Percentiles rank a stretch among this genome's conserved stretches.
These are phyloP conservation scores for Fusarium albidum DNA, from an alignment of 2,329 filamentous ascomycete genomes.

Conservation along the genomic window DNA sequence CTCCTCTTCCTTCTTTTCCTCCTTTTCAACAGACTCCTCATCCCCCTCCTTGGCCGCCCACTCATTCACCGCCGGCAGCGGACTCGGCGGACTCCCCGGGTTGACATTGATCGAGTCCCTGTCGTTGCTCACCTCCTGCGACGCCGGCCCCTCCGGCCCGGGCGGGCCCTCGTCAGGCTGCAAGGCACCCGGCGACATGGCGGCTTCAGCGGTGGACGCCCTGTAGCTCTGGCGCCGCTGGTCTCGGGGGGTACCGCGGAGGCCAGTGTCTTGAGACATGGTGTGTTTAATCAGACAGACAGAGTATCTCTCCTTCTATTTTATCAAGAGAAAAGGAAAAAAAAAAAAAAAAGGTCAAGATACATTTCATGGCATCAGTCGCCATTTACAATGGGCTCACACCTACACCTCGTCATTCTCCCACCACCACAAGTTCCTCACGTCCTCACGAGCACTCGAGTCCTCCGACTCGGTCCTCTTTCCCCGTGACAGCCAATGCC, in stretches of 20 bases:
- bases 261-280: constrained; percentile 30
- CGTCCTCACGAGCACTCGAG: constrained; percentile 21
- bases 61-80: constrained; percentile 30
- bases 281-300: constrained; percentile 1
- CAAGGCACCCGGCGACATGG: constrained; percentile 30
- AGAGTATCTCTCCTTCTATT: neutral
- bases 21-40: constrained; percentile 2
- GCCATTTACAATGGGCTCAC: constrained; percentile 15
- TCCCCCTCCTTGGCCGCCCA: constrained; percentile 19
- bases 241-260: constrained; percentile 10
- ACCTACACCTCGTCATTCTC: neutral
- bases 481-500: constrained; percentile 24
- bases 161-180: constrained; percentile 9
- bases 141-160: constrained; percentile 2
- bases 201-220: constrained; percentile 1
- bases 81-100: constrained; percentile 38
- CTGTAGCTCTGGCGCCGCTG: constrained; percentile 24
- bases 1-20: constrained; percentile 1
- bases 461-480: constrained; percentile 7
- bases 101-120: constrained; percentile 41
- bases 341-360: neutral
- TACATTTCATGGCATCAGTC: neutral
- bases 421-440: neutral
- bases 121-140: constrained; percentile 29
- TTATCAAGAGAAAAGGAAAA: neutral